Evolutionary conservation across 2,329 filamentous ascomycete genomes (phyloP).

Genomic region (Penicillium sp.): DNA sequence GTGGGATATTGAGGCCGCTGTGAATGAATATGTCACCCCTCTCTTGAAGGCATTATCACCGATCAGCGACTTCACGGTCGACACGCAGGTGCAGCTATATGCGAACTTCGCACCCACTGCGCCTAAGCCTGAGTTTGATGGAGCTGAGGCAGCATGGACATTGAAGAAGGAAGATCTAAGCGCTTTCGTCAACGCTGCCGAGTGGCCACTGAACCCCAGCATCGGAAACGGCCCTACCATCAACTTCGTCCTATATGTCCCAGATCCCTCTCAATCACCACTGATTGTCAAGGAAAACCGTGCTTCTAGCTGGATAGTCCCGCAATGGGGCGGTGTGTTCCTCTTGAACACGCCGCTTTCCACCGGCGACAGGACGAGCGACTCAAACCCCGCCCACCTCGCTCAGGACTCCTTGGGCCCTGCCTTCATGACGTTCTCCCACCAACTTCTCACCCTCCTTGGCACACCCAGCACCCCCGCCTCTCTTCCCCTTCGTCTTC

Average conservation of each 20-base stretch:
- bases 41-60: conserved; percentile 75
- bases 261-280: conserved; percentile 65
- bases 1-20: conserved; percentile 85
- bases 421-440: conserved; percentile 85
- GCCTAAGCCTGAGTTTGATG: conserved; percentile 57
- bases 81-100: conserved; percentile 94
- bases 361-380: conserved; percentile 40
- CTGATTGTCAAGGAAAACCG: conserved; percentile 60
- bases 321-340: conserved; percentile 85
- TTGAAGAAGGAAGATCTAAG: conserved; percentile 84
- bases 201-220: conserved; percentile 93
- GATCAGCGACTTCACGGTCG: conserved; percentile 93
- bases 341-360: conserved; percentile 60
- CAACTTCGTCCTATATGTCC: conserved; percentile 92
- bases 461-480: conserved; percentile 76
- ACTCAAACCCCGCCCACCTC: conserved; percentile 52
- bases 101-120: conserved; percentile 68
- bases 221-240: conserved; percentile 92
- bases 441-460: conserved; percentile 83
- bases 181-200: conserved; percentile 94
- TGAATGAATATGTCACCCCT: conserved; percentile 78
- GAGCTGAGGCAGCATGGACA: conserved; percentile 60
- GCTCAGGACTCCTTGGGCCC: conserved; percentile 68
- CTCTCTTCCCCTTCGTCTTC: conserved; percentile 81
- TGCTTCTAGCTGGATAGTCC: conserved; percentile 84